Base-by-base conservation (phyloP, 495 filamentous ascomycete genomes). In the Aspergillus ostianus region DNA sequence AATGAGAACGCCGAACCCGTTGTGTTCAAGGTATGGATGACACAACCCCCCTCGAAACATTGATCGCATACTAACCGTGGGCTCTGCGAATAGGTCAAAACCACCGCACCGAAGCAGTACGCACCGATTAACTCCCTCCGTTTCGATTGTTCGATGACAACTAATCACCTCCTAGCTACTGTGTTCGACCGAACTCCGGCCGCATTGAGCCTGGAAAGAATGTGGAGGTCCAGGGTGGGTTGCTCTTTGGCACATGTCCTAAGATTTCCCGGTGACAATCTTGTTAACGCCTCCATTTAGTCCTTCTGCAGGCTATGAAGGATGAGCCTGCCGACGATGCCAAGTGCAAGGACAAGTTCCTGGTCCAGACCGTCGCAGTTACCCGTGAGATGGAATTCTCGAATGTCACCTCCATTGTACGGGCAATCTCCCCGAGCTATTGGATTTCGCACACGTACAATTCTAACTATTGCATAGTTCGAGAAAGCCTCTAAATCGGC, bases 51-150 rank as follows among this genome's bases (percentile, higher is more conserved):
- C 32, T 45, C 47, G 27, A 46, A 15, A 21, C 23, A 3, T 48
- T 44, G 36, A 61, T 67, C 47, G 61, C 49, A 60, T 36, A 58
- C 71, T 72, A 64, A 71, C 53, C 27, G 23, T 30, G 10, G 15
- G 29, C 32, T 41, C 59, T 59, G 55, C 55, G 58, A 18, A 30
- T 65, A 97, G 93, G 94, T 98, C 71, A 98, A 98, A 86, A 98
- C 94, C 45, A 98, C 94, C 58, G 95, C 95, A 27, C 94, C 95
- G 6, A 98, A 98, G 76, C 93, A 97, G 93, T 98, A 91, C 68
- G 90, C 73, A 54, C 47, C 30, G 51, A 29, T 29, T 30, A 62
- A 29, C 18, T 29, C 32, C 44, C 60, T 30, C 53, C 56, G 47
- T 18, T 51, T 41, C 21, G 12, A 8, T 15, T 47, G 27, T 54